Percentiles rank a stretch among this genome's conserved stretches.
Conservation (phyloP, 2,329 filamentous ascomycete species). For the Paecilomyces sp. region DNA sequence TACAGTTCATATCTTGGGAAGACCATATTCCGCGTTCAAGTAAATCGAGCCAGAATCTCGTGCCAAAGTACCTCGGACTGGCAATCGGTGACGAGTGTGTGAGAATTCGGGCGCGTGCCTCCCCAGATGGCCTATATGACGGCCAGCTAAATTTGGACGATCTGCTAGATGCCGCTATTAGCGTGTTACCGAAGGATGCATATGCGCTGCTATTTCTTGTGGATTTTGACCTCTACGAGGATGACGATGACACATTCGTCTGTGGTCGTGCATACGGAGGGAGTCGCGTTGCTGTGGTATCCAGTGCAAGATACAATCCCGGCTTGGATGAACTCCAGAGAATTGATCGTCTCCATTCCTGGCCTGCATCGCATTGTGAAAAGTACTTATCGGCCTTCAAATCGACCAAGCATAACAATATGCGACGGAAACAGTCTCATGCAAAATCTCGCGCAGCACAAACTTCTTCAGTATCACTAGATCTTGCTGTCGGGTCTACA, state of each 20-base stretch:
- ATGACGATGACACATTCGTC: conserved; percentile 59
- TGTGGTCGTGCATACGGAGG: conserved; percentile 61
- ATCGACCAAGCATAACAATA: too few relatives aligned
- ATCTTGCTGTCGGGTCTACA: background rate
- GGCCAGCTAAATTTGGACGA: conserved; percentile 51
- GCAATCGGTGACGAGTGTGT: conserved; percentile 28
- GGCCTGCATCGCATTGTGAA: conserved; percentile 57
- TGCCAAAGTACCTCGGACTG: conserved; percentile 41
- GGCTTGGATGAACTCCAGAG: conserved; percentile 35
- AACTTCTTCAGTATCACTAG: conserved; percentile 4
- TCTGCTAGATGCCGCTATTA: conserved; percentile 51
- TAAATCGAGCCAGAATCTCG: conserved; percentile 3
- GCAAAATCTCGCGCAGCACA: conserved; percentile 8
- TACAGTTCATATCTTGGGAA: conserved; percentile 45
- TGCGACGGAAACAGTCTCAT: too few relatives aligned
- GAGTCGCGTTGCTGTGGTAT: conserved; percentile 56
- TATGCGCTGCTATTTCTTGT: conserved; percentile 52
- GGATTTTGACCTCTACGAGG: conserved; percentile 59
- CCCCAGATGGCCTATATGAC: conserved; percentile 40
- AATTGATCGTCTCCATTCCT: conserved; percentile 47
- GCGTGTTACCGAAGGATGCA: conserved; percentile 50
- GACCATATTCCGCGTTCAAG: conserved; percentile 4
- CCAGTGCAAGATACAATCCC: conserved; percentile 56
- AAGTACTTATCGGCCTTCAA: too few relatives aligned
- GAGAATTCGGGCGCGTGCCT: conserved; percentile 46